Evolutionary conservation across 2,329 filamentous ascomycete species (phyloP).

Genomic region (Fusarium metavorans): DNA sequence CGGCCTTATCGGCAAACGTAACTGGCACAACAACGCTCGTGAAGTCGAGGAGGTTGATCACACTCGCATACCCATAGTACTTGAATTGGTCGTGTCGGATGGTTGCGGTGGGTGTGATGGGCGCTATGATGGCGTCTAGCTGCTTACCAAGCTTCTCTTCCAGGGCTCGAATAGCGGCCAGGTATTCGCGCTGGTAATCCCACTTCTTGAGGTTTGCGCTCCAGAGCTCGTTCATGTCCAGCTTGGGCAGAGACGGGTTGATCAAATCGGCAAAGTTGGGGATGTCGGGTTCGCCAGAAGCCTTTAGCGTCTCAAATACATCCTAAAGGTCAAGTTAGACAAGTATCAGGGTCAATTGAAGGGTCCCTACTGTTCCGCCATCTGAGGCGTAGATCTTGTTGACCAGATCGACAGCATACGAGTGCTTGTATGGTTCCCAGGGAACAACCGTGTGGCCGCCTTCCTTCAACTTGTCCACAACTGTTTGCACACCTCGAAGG

Average conservation of each 20-base stretch:
- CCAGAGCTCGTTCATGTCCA: constrained; percentile 44
- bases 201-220: constrained; percentile 49
- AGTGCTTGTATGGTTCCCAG: constrained; percentile 49
- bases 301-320: constrained; percentile 40
- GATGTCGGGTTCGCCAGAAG: constrained; percentile 53
- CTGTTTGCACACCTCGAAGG: constrained; percentile 46
- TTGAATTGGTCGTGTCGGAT: constrained; percentile 52
- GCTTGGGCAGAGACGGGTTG: constrained; percentile 33
- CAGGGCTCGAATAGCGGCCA: constrained; percentile 37
- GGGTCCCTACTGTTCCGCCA: constrained; percentile 42
- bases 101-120: constrained; percentile 56
- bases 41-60: constrained; percentile 54
- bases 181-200: constrained; percentile 50
- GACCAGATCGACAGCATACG: constrained; percentile 41
- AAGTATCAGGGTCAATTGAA: accelerated
- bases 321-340: constrained; percentile 36
- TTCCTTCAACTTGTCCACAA: constrained; percentile 40
- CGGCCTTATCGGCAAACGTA: constrained; percentile 54
- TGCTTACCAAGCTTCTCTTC: constrained; percentile 35
- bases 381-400: constrained; percentile 46
- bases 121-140: constrained; percentile 54
- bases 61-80: constrained; percentile 53
- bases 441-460: constrained; percentile 46
- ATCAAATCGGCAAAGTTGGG: constrained; percentile 46
- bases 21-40: constrained; percentile 59